phyloP scores from a whole-genome alignment of 2,329 filamentous ascomycete species.

The Fusarium annulatum region DNA sequence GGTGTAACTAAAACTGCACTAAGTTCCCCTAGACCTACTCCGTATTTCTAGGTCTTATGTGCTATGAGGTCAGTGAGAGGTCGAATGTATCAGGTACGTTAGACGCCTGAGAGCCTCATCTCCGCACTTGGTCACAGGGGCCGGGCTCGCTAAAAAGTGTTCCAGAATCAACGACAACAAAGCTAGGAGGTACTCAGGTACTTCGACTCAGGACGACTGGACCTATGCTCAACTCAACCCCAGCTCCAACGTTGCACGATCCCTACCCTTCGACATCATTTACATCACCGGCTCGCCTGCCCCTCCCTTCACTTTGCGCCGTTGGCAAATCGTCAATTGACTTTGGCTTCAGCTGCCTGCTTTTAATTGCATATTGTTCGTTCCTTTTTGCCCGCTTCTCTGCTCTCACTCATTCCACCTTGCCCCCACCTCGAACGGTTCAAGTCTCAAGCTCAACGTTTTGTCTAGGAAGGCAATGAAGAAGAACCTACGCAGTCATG shows the following conservation, averaged over 20 bases:
- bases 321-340: slow-evolving; percentile 27
- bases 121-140: slow-evolving; percentile 8
- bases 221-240: slow-evolving; percentile 2
- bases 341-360: neutral
- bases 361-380: neutral
- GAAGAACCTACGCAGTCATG: slow-evolving; percentile 52
- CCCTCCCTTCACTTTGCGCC: slow-evolving; percentile 16
- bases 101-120: neutral
- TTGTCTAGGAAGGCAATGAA: slow-evolving; percentile 48
- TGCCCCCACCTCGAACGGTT: slow-evolving; percentile 19
- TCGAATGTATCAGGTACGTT: slow-evolving; percentile 3
- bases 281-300: slow-evolving; percentile 8
- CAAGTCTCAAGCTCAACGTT: slow-evolving; percentile 14
- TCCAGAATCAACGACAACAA: neutral
- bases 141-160: neutral
- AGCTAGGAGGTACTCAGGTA: slow-evolving; percentile 26
- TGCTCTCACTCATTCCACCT: neutral
- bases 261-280: slow-evolving; percentile 33
- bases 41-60: slow-evolving; percentile 2
- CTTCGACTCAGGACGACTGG: slow-evolving; percentile 3
- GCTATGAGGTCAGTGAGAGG: slow-evolving; percentile 15
- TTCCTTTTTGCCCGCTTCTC: neutral
- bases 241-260: slow-evolving; percentile 34
- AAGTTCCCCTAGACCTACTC: neutral
- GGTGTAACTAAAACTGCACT: slow-evolving; percentile 9